These are phyloP conservation scores for Helicocarpus griseus DNA, from an alignment of 2,329 filamentous ascomycete species.

Conservation along the genomic window DNA sequence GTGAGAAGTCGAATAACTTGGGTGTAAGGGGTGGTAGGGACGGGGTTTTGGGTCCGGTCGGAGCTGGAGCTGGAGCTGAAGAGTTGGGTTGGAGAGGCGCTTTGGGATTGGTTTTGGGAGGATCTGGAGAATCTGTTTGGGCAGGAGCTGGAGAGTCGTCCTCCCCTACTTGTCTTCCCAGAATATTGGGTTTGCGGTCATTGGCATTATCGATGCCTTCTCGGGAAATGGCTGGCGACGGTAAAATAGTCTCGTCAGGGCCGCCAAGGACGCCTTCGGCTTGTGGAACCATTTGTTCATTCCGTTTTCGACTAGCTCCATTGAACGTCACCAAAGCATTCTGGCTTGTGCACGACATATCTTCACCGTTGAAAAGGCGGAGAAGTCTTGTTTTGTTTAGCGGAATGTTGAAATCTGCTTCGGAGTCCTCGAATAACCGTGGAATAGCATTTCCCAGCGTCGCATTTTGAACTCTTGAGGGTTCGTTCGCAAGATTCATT, in stretches of 20 bases:
- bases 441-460: conserved; percentile 75
- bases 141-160: neutral
- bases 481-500: conserved; percentile 30
- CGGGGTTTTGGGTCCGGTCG: conserved; percentile 14
- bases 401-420: conserved; percentile 63
- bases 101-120: conserved; percentile 2
- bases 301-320: conserved; percentile 34
- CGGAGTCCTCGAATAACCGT: conserved; percentile 56
- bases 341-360: conserved; percentile 71
- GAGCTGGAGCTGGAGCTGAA: conserved; percentile 19
- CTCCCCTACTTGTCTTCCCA: neutral
- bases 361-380: conserved; percentile 62
- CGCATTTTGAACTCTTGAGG: conserved; percentile 47
- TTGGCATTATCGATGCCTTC: neutral
- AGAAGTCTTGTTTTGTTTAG: conserved; percentile 62
- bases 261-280: neutral
- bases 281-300: neutral
- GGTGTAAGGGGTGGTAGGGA: conserved; percentile 8
- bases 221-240: neutral
- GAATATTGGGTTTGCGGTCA: neutral
- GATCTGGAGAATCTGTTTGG: conserved; percentile 5
- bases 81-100: too few species aligned
- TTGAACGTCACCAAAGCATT: conserved; percentile 84
- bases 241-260: conserved; percentile 3
- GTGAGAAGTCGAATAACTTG: conserved; percentile 18